Conservation (phyloP, 108 stramenopile genomes). For the Skeletonema grethae region DNA sequence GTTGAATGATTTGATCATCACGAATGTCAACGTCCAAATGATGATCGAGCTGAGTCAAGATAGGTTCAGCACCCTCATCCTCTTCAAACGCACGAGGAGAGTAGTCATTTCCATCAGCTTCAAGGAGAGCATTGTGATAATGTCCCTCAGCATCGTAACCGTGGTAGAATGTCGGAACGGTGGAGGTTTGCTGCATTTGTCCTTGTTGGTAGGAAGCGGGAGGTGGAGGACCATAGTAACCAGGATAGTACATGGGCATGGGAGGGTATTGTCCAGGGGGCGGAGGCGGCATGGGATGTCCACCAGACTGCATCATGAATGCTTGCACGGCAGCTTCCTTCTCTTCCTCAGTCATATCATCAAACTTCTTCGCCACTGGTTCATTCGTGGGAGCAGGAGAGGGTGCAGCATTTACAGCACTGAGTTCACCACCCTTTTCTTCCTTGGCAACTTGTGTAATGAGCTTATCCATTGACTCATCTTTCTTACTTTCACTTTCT, state of each 20-base stretch:
- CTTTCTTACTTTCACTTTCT: constrained; percentile 5
- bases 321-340: background rate
- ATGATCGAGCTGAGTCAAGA: constrained; percentile 73
- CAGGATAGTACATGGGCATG: background rate
- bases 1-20: constrained; percentile 83
- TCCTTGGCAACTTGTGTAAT: constrained; percentile 7
- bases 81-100: constrained; percentile 10
- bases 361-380: constrained; percentile 18
- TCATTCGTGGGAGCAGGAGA: constrained; percentile 42
- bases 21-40: constrained; percentile 88
- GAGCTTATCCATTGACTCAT: constrained; percentile 12
- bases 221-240: background rate
- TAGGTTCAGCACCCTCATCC: constrained; percentile 80
- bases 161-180: constrained; percentile 36
- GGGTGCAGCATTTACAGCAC: constrained; percentile 11
- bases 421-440: background rate
- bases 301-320: constrained; percentile 3
- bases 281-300: background rate
- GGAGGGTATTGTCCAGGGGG: constrained; percentile 1
- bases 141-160: constrained; percentile 48
- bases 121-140: constrained; percentile 47
- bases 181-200: constrained; percentile 15
- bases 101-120: constrained; percentile 30
- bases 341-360: constrained; percentile 1
- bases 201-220: constrained; percentile 8